Evolutionary conservation across 805 yeast genomes (phyloP).

Genomic region (Candida nanaspora): DNA sequence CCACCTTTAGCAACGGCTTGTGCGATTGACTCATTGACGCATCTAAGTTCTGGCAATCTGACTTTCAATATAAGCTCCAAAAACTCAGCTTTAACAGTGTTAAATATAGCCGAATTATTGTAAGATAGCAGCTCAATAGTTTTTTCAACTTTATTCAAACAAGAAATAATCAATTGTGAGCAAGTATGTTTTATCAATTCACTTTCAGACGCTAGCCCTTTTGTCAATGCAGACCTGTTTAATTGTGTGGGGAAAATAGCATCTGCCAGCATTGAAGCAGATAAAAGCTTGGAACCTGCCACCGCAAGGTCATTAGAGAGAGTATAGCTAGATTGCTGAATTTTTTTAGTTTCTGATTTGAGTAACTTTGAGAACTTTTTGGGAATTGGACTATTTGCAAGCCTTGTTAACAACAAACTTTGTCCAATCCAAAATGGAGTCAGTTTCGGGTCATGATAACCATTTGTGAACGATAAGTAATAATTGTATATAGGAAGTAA

Average conservation of each 20-base stretch:
- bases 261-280: conserved; percentile 36
- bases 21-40: conserved; percentile 34
- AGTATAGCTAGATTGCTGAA: conserved; percentile 2
- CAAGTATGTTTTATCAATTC: conserved; percentile 55
- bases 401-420: conserved; percentile 51
- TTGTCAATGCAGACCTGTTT: conserved; percentile 48
- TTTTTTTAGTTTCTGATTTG: conserved; percentile 2
- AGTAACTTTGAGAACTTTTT: conserved; percentile 12
- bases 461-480: conserved; percentile 49
- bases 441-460: conserved; percentile 71
- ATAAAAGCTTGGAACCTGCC: background rate
- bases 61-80: conserved; percentile 13
- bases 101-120: conserved; percentile 9
- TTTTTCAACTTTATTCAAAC: conserved; percentile 45
- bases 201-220: conserved; percentile 45
- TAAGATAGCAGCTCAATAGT: conserved; percentile 22
- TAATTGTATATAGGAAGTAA: conserved; percentile 64
- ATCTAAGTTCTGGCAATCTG: conserved; percentile 45
- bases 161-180: conserved; percentile 48
- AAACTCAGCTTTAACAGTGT: conserved; percentile 13
- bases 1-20: conserved; percentile 30
- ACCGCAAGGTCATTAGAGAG: background rate
- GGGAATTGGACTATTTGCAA: conserved; percentile 55
- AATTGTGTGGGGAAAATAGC: conserved; percentile 59
- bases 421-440: conserved; percentile 81